These are phyloP conservation scores for Miscanthus lutarioriparius DNA, from an alignment of 176 grass and related monocot genomes.

Conservation along the genomic window DNA sequence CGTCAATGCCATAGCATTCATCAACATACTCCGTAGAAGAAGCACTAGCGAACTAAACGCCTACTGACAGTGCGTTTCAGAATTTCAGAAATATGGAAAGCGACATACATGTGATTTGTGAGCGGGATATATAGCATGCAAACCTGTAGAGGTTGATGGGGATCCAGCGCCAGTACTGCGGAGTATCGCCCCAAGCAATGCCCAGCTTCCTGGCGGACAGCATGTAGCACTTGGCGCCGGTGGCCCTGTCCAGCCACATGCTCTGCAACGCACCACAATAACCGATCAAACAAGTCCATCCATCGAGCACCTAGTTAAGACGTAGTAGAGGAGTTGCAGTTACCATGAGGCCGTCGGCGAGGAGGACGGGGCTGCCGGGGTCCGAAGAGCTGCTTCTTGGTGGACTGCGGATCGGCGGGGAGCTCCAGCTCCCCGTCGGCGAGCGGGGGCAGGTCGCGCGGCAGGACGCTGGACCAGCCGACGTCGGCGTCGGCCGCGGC, in stretches of 20 bases:
- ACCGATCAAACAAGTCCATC: background rate
- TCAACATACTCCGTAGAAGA: too few species aligned
- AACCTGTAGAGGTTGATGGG: background rate
- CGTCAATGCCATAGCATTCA: too few species aligned
- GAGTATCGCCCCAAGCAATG: background rate
- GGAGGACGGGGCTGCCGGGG: constrained; percentile 32
- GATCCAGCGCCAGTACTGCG: background rate
- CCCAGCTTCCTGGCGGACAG: background rate
- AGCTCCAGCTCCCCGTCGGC: constrained; percentile 47
- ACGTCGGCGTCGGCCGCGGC: constrained; percentile 58
- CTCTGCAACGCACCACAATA: background rate
- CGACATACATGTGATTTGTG: background rate
- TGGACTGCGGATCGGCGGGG: background rate
- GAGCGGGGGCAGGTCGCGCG: constrained; percentile 30
- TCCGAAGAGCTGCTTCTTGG: constrained; percentile 52
- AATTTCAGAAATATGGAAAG: too few species aligned
- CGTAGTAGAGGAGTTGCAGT: too few species aligned
- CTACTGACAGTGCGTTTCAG: too few species aligned
- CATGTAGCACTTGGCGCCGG: constrained; percentile 1
- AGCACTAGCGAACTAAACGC: too few species aligned
- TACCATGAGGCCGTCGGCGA: constrained; percentile 46
- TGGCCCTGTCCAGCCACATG: constrained; percentile 7
- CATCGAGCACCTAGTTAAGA: too few species aligned
- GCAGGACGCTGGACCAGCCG: constrained; percentile 66
- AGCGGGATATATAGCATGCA: background rate